A percentile compares a stretch with the other conserved stretches of the same genome.
These are phyloP conservation scores for Pseudotulostoma volvatum DNA, from an alignment of 495 filamentous ascomycete species.

Conservation along the genomic window DNA sequence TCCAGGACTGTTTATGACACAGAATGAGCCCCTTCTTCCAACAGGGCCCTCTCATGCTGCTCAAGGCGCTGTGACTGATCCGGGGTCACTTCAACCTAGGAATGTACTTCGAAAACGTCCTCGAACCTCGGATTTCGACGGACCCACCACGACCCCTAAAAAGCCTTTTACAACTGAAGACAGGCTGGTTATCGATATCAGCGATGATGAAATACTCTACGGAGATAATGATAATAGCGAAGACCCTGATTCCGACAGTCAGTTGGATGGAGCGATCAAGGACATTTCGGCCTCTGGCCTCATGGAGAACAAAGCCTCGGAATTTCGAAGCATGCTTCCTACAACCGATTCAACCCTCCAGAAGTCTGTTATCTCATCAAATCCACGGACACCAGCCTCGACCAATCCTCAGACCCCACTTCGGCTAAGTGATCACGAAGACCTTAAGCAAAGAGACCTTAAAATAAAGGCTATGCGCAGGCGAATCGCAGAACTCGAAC, in stretches of 20 bases:
- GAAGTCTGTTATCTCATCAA: background rate
- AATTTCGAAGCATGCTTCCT: constrained; percentile 6
- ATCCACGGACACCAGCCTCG: constrained; percentile 12
- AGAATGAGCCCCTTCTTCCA: constrained; percentile 6
- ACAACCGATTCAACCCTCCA: constrained; percentile 1
- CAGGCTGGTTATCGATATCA: constrained; percentile 58
- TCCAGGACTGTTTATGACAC: constrained; percentile 37
- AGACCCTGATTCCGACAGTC: background rate
- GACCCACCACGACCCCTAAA: constrained; percentile 36
- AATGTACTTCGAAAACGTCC: constrained; percentile 53
- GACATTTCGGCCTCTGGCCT: too few species aligned
- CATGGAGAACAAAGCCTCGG: too few species aligned
- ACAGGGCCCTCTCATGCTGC: constrained; percentile 4
- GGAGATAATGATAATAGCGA: constrained; percentile 20
- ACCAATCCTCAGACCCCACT: constrained; percentile 21
- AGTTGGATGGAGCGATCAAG: too few species aligned
- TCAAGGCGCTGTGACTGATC: constrained; percentile 9
- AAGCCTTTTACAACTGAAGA: constrained; percentile 35
- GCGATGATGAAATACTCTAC: constrained; percentile 41
- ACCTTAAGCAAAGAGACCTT: constrained; percentile 46
- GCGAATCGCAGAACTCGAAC: constrained; percentile 62
- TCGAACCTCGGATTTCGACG: constrained; percentile 68
- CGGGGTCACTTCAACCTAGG: constrained; percentile 12
- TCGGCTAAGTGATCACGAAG: constrained; percentile 28
- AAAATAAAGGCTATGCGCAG: constrained; percentile 60